Evolutionary conservation across 192 early-diverging fungal genomes (phyloP), one percentile per base, ranked within the genome.

Genomic region (Coemansia sp.): DNA sequence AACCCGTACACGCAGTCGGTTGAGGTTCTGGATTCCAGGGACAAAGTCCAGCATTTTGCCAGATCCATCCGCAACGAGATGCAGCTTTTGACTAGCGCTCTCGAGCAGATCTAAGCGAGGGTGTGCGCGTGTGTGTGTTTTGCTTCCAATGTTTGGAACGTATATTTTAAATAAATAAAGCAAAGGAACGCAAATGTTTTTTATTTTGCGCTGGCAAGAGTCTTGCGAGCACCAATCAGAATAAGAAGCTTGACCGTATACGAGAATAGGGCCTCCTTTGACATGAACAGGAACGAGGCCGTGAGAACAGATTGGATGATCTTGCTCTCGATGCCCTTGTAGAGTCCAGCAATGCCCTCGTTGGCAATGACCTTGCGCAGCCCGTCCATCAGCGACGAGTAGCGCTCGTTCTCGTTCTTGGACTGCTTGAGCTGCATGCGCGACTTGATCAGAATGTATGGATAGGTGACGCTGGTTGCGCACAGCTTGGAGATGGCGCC

Each of bases 371-470:
- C 98, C 88, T 96, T 97, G 64, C 83, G 86, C 78, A 99, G 86
- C 12, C 92, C 96, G 82, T 98, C 95, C 60, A 89, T 60, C 56
- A 95, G 87, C 24, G 90, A 94, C 53, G 71, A 81, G 83, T 99
- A 97, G 43, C 90, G 85, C 68, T 84, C 81, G 69, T 76, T 84
- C 51, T 87, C 89, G 67, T 92, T 91, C 73, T 87, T 88, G 60
- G 88, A 86, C 77, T 97, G 92, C 76, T 92, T 91, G 64, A 97
- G 84, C 78, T 99, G 98, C 98, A 99, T 99, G 43, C 98, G 92
- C 39, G 92, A 92, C 85, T 99, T 99, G 65, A 98, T 87, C 66
- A 99, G 91, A 87, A 98, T 97, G 84, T 99, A 99, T 58, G 98
- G 98, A 72, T 98, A 99, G 20, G 98, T 99, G 65, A 95, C 89